Percentiles rank a stretch among this genome's conserved stretches.
Conservation (phyloP, 805 yeast genomes). For the Wickerhamiella sergipiensis region DNA sequence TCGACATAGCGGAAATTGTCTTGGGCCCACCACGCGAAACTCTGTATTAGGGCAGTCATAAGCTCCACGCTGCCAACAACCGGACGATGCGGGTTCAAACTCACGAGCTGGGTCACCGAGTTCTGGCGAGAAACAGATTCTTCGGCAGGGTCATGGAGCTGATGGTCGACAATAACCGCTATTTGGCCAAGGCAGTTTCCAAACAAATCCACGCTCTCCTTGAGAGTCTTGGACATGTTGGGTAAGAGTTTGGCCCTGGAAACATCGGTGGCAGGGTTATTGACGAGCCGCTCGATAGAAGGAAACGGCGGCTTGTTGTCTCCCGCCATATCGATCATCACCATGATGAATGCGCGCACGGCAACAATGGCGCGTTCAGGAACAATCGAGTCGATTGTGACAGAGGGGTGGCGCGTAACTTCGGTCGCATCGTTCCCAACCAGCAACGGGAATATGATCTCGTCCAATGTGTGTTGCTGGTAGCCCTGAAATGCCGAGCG, state of each 20-base stretch:
- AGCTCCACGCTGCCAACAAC: conserved; percentile 30
- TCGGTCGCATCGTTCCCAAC: conserved; percentile 16
- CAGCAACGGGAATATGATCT: conserved; percentile 57
- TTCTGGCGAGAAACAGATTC: conserved; percentile 13
- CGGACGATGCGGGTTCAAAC: background rate
- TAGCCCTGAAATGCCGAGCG: conserved; percentile 69
- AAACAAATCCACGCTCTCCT: conserved; percentile 17
- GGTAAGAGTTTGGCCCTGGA: background rate
- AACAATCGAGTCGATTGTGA: conserved; percentile 41
- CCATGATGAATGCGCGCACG: conserved; percentile 55
- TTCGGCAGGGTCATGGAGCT: conserved; percentile 4
- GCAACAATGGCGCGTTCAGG: conserved; percentile 64
- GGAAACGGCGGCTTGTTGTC: conserved; percentile 58
- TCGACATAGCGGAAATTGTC: conserved; percentile 59
- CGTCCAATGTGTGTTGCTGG: conserved; percentile 66
- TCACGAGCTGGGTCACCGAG: conserved; percentile 15
- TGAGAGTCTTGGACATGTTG: background rate
- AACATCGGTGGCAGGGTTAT: background rate
- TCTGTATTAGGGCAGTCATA: conserved; percentile 55
- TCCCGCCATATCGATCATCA: conserved; percentile 46
- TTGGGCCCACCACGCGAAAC: conserved; percentile 59
- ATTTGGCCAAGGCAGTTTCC: conserved; percentile 16
- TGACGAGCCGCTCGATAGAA: conserved; percentile 31
- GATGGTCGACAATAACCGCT: conserved; percentile 1
- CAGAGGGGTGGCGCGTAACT: conserved; percentile 19